Conservation (phyloP, 164 flowering plant species). For the Dillenia turbinata region DNA sequence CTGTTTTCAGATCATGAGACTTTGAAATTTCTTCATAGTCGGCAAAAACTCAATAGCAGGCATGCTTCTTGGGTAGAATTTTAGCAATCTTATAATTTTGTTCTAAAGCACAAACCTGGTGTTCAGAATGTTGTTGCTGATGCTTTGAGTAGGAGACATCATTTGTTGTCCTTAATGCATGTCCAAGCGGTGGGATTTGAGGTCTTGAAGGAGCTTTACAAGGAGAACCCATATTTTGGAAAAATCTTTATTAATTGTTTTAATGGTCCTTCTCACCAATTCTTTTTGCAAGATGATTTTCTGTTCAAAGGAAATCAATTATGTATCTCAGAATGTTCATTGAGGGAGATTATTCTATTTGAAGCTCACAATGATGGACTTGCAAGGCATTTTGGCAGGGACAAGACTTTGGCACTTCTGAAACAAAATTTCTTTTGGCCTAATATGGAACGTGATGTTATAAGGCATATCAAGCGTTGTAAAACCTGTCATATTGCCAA, state of each 20-base stretch:
- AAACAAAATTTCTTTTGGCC: not conserved
- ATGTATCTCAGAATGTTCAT: not conserved
- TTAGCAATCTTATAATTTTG: not conserved
- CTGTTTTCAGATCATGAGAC: not conserved
- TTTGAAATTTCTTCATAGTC: not conserved
- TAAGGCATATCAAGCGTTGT: not conserved
- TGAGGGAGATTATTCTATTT: too few species aligned
- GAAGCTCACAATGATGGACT: not conserved
- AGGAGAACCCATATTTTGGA: not conserved
- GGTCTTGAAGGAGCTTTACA: constrained; percentile 1
- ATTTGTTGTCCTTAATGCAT: not conserved
- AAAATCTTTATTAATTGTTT: not conserved
- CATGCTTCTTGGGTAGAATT: not conserved
- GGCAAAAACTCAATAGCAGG: not conserved
- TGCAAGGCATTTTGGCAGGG: not conserved
- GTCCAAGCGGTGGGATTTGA: constrained; percentile 3
- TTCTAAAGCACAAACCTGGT: not conserved
- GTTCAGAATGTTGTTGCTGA: not conserved
- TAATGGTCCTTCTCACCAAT: not conserved
- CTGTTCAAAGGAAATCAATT: too few species aligned
- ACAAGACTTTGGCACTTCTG: not conserved
- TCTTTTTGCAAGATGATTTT: not conserved
- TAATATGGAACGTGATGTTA: not conserved
- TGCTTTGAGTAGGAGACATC: not conserved
- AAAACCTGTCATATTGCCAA: not conserved